These are phyloP conservation scores for Colletotrichum agaves DNA, from an alignment of 2,329 filamentous ascomycete genomes.

Conservation along the genomic window DNA sequence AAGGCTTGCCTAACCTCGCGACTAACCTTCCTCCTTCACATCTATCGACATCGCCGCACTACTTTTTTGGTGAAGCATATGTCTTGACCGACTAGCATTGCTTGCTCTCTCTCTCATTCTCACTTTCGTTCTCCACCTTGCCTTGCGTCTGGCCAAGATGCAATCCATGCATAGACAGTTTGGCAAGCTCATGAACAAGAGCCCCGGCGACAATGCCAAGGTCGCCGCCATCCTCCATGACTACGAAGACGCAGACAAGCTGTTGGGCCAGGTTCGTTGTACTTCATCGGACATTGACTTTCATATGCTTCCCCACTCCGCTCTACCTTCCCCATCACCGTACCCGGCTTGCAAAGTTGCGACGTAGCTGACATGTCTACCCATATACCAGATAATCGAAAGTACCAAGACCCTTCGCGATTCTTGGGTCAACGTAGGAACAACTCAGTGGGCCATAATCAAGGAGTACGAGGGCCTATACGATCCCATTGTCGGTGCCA, in stretches of 20 bases:
- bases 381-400: slow-evolving; percentile 73
- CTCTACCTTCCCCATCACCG: not conserved
- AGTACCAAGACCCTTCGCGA: slow-evolving; percentile 82
- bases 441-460: slow-evolving; percentile 73
- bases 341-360: not conserved
- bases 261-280: slow-evolving; percentile 72
- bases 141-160: slow-evolving; percentile 57
- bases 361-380: not conserved
- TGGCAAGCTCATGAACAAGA: slow-evolving; percentile 74
- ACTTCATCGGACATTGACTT: not conserved
- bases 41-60: not conserved
- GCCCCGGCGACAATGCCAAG: slow-evolving; percentile 80
- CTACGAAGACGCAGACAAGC: slow-evolving; percentile 81
- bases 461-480: slow-evolving; percentile 79
- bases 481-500: slow-evolving; percentile 77
- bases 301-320: not conserved
- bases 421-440: slow-evolving; percentile 78
- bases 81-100: not conserved
- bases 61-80: too few species aligned
- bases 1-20: not conserved
- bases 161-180: slow-evolving; percentile 80
- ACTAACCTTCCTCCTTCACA: slow-evolving; percentile 9
- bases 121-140: not conserved
- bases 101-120: not conserved
- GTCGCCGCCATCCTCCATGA: slow-evolving; percentile 80